Conservation (phyloP, 371 early-diverging fungal genomes). For the Mortierella sp. region DNA sequence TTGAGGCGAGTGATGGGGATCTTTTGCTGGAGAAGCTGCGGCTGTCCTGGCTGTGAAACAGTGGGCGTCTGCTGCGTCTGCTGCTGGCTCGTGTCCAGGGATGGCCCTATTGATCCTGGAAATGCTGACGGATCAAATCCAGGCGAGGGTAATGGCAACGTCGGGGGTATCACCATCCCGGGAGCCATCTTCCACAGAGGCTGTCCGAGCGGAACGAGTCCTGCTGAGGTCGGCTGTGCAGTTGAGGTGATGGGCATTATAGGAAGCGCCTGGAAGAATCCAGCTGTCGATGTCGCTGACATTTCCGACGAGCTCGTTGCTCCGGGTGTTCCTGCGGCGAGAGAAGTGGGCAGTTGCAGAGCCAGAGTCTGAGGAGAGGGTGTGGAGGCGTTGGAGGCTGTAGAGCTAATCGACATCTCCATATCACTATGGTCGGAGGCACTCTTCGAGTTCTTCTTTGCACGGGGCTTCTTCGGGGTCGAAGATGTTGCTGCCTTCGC, state of each 20-base stretch:
- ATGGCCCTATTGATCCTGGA: slow-evolving; percentile 18
- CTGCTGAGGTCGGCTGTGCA: slow-evolving; percentile 24
- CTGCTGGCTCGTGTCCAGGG: slow-evolving; percentile 14
- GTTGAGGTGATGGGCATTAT: slow-evolving; percentile 29
- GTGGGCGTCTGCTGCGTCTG: slow-evolving; percentile 8
- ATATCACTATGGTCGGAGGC: slow-evolving; percentile 51
- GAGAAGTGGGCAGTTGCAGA: slow-evolving; percentile 23
- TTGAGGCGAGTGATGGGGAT: slow-evolving; percentile 58
- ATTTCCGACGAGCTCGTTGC: slow-evolving; percentile 12
- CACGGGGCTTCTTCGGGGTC: slow-evolving; percentile 40
- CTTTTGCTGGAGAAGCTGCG: slow-evolving; percentile 50
- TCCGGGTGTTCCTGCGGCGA: slow-evolving; percentile 9
- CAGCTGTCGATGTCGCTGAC: slow-evolving; percentile 33
- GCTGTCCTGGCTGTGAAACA: slow-evolving; percentile 27
- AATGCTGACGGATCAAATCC: slow-evolving; percentile 49
- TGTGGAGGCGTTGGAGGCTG: slow-evolving; percentile 27
- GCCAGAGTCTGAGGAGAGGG: slow-evolving; percentile 46
- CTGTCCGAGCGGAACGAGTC: slow-evolving; percentile 31
- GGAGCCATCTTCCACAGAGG: slow-evolving; percentile 50
- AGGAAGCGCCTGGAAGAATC: slow-evolving; percentile 39
- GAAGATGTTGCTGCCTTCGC: slow-evolving; percentile 15
- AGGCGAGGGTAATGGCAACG: slow-evolving; percentile 21
- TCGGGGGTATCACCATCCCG: slow-evolving; percentile 39
- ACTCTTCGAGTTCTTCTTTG: slow-evolving; percentile 45
- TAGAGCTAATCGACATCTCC: slow-evolving; percentile 45